These are phyloP conservation scores for Aspergillus niger DNA, from an alignment of 2,329 filamentous ascomycete genomes.

Conservation along the genomic window DNA sequence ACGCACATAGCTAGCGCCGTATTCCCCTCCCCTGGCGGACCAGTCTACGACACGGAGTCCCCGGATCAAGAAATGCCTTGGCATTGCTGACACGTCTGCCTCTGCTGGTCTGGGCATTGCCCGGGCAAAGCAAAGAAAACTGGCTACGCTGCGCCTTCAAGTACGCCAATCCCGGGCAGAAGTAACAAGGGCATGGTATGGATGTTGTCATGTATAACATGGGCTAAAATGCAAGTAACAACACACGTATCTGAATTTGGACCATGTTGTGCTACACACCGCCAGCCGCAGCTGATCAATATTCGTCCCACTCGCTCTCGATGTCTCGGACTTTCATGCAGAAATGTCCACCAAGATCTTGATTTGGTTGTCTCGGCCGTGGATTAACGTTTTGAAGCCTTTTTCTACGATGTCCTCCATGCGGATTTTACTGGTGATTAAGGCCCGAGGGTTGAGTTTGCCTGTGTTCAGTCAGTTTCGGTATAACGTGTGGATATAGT, in stretches of 20 bases:
- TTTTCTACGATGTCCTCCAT: constrained; percentile 60
- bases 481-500: too few species aligned
- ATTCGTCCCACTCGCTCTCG: neutral
- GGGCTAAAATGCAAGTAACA: neutral
- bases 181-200: neutral
- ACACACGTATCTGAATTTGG: neutral
- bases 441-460: constrained; percentile 54
- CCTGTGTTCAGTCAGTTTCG: constrained; percentile 34
- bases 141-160: neutral
- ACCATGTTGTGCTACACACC: neutral
- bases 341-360: constrained; percentile 58
- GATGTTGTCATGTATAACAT: neutral
- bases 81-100: constrained; percentile 3
- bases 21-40: neutral
- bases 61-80: neutral
- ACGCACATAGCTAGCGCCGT: neutral
- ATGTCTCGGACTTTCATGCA: constrained; percentile 13
- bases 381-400: constrained; percentile 59
- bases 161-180: neutral
- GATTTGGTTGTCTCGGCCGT: constrained; percentile 64
- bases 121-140: neutral
- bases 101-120: neutral
- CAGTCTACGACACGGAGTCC: too few species aligned
- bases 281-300: constrained; percentile 9
- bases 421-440: constrained; percentile 63